Base-by-base conservation (phyloP, 148 eudicot genomes). In the Tetragonia tetragonoides region DNA sequence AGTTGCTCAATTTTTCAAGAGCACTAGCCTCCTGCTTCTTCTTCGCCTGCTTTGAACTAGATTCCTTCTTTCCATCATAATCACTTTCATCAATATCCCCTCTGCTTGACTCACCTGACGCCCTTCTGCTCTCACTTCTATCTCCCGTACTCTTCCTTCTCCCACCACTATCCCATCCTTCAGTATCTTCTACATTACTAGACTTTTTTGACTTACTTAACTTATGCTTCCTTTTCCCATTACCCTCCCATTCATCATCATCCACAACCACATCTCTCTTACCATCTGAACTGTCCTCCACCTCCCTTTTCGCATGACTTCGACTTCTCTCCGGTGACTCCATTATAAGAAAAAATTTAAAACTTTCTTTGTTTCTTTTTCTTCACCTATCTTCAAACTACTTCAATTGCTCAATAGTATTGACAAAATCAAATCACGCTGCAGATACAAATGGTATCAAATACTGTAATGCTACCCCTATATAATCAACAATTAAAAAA, bases 1-100 rank as follows among this genome's bases (percentile, higher is more conserved):
- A 91, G 83, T 81, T 87, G 83, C 97, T 95, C 77, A 93, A 72
- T 57, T 84, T 91, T 73, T 93, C 97, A 76, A 95, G 75, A 49
- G 97, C 81, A 69, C 88, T 93, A 81, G 84, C 92, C 77, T 89
- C 99, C 68, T 83, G 86, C 77, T 86, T 89, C 78, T 80, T 87
- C 85, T 83, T 90, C 70, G 46, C 53, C 73, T 83, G 87, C 77
- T 90, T 89, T 65, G 89, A 84, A 10, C 86, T 81, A 8, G 87
- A 85, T 64, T 93, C 90, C 74, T 83, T 86, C 79, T 84, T 87
- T 16, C 70, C 61, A 69, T 82, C 96, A 82, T 87, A 80, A 53
- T 84, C 90, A 68, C 89, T 90, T 74, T 85, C 94, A 75, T 91
- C 97, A 70, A 79, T 77, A 79, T 81, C 87, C n/a, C 81, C 88